Percentiles rank a stretch among this genome's conserved stretches.
phyloP scores from a whole-genome alignment of 164 flowering plant species.

The Piper betle region DNA sequence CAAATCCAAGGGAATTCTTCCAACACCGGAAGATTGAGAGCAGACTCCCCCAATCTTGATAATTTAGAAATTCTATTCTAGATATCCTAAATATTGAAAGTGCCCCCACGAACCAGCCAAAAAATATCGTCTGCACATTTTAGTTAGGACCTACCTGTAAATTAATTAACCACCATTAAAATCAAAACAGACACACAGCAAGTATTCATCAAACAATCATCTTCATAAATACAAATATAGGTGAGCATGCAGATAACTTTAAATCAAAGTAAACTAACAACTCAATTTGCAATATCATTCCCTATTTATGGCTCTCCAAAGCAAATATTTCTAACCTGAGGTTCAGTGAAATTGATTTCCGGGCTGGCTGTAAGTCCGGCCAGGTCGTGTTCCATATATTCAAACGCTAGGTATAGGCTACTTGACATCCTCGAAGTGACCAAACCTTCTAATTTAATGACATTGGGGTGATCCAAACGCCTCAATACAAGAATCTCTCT shows the following conservation, averaged over 20 bases:
- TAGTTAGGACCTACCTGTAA: too few relatives aligned
- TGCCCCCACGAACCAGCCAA: too few relatives aligned
- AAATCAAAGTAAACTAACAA: too few relatives aligned
- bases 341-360: conserved; percentile 56
- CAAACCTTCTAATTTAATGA: conserved; percentile 73
- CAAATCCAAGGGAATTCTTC: too few relatives aligned
- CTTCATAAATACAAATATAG: background rate
- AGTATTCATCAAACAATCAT: background rate
- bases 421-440: conserved; percentile 88
- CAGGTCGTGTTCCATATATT: conserved; percentile 95
- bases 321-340: conserved; percentile 44
- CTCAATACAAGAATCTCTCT: conserved; percentile 75
- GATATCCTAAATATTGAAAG: too few relatives aligned
- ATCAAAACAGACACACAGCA: too few relatives aligned
- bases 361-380: conserved; percentile 74
- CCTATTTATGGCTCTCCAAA: background rate
- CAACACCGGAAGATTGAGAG: too few relatives aligned
- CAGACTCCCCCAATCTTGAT: too few relatives aligned
- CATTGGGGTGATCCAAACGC: conserved; percentile 79
- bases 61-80: too few relatives aligned
- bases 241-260: background rate
- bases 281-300: background rate
- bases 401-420: conserved; percentile 78
- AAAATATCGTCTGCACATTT: too few relatives aligned
- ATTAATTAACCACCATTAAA: too few relatives aligned